phyloP scores from a whole-genome alignment of 176 grass and related monocot species.

The Triticum dicoccoides region DNA sequence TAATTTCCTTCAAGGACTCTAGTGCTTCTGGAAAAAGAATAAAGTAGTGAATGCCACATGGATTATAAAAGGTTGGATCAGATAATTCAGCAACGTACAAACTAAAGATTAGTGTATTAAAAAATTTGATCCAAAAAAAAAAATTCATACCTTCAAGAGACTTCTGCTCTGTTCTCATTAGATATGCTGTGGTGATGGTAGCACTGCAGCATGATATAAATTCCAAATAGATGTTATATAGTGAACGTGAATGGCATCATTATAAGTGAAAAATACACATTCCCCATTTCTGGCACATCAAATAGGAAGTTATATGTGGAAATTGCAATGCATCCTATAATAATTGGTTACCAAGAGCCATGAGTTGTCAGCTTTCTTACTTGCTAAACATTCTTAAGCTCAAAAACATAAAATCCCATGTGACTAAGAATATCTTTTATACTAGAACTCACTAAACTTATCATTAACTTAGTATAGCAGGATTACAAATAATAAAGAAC shows the following conservation, averaged over 20 bases:
- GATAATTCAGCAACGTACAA: neutral
- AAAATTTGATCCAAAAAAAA: neutral
- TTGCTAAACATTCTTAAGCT: neutral
- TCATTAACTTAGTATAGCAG: neutral
- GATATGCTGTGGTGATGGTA: conserved; percentile 68
- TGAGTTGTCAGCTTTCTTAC: neutral
- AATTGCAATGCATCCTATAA: conserved; percentile 6
- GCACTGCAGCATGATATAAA: conserved; percentile 53
- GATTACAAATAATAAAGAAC: neutral
- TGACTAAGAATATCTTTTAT: neutral
- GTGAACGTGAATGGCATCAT: neutral
- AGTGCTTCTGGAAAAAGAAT: conserved; percentile 73
- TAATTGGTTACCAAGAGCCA: neutral
- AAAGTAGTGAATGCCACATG: neutral
- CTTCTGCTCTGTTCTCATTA: conserved; percentile 91
- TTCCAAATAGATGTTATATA: neutral
- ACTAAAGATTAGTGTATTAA: neutral
- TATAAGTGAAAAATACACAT: neutral
- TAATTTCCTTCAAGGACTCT: conserved; percentile 66
- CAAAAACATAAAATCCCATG: neutral
- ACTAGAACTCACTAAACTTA: neutral
- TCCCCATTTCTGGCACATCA: neutral
- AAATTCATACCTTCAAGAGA: conserved; percentile 66
- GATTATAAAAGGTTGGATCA: neutral
- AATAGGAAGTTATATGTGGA: neutral